Evolutionary conservation across 768 basidiomycete genomes (phyloP).

Genomic region (Calocybe cyanea): DNA sequence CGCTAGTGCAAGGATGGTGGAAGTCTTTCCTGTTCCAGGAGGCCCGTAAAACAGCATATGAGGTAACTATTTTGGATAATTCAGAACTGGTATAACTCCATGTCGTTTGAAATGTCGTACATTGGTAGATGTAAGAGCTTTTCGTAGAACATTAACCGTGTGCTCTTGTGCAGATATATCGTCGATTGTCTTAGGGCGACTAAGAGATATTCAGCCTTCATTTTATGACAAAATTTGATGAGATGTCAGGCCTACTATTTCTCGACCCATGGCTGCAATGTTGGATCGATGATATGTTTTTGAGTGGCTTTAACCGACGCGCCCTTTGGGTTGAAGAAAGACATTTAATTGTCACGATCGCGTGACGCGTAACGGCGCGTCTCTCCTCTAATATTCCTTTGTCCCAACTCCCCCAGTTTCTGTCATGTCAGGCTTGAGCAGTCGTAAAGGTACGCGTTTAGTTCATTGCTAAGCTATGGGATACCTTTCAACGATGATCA

Average conservation of each 20-base stretch:
- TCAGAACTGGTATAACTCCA: neutral
- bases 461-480: neutral
- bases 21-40: constrained; percentile 98
- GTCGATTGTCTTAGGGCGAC: constrained; percentile 96
- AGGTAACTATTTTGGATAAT: constrained; percentile 62
- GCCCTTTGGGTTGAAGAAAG: constrained; percentile 58
- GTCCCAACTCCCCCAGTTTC: constrained; percentile 16
- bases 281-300: constrained; percentile 50
- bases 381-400: constrained; percentile 20
- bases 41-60: constrained; percentile 99
- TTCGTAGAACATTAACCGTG: constrained; percentile 86
- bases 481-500: too few relatives aligned
- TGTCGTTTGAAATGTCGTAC: constrained; percentile 37
- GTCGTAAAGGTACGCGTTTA: constrained; percentile 28
- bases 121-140: constrained; percentile 90
- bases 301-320: constrained; percentile 35
- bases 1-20: constrained; percentile 91
- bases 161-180: constrained; percentile 98
- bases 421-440: constrained; percentile 33
- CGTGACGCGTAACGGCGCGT: constrained; percentile 46
- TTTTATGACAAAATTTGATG: neutral
- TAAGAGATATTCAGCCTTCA: constrained; percentile 27
- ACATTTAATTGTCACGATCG: constrained; percentile 52
- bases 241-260: constrained; percentile 75
- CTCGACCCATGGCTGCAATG: constrained; percentile 93